Evolutionary conservation across 2,329 filamentous ascomycete genomes (phyloP).

Genomic region (Coniella vitis): DNA sequence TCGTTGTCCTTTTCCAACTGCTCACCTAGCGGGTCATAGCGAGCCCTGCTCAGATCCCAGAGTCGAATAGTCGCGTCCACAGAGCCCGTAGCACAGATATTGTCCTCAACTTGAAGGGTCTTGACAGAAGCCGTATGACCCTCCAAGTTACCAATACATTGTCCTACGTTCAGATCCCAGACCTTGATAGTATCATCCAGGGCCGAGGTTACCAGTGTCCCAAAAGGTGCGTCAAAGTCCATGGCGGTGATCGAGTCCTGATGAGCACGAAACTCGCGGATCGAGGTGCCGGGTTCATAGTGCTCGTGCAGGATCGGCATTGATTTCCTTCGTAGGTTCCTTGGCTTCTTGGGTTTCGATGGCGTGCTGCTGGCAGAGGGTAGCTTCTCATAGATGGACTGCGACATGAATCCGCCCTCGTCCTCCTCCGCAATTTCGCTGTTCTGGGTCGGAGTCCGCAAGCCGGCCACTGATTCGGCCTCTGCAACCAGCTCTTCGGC

Average conservation of each 20-base stretch:
- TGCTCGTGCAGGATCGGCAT: constrained; percentile 96
- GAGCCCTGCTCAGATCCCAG: constrained; percentile 88
- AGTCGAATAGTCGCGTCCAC: constrained; percentile 90
- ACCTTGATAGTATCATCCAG: constrained; percentile 91
- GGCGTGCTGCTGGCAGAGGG: constrained; percentile 49
- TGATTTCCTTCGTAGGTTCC: constrained; percentile 65
- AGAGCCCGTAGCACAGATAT: constrained; percentile 88
- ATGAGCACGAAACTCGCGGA: constrained; percentile 84
- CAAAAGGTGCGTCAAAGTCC: constrained; percentile 97
- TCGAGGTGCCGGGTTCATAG: constrained; percentile 80
- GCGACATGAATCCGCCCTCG: constrained; percentile 77
- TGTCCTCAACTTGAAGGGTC: constrained; percentile 88
- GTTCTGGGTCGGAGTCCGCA: constrained; percentile 40
- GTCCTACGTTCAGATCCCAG: constrained; percentile 91
- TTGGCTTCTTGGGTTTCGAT: constrained; percentile 42
- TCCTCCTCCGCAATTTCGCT: constrained; percentile 40
- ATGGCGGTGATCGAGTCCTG: constrained; percentile 81
- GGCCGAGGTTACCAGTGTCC: constrained; percentile 85
- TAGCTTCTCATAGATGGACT: constrained; percentile 93
- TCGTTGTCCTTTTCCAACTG: constrained; percentile 53
- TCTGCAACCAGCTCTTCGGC: constrained; percentile 54
- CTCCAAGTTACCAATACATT: constrained; percentile 86
- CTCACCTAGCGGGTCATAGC: constrained; percentile 67
- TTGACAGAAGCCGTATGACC: constrained; percentile 93
- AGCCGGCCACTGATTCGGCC: constrained; percentile 47